Percentiles rank a stretch among this genome's conserved stretches.
Conservation (phyloP, 2,329 filamentous ascomycete genomes). For the Exophiala spinifera region DNA sequence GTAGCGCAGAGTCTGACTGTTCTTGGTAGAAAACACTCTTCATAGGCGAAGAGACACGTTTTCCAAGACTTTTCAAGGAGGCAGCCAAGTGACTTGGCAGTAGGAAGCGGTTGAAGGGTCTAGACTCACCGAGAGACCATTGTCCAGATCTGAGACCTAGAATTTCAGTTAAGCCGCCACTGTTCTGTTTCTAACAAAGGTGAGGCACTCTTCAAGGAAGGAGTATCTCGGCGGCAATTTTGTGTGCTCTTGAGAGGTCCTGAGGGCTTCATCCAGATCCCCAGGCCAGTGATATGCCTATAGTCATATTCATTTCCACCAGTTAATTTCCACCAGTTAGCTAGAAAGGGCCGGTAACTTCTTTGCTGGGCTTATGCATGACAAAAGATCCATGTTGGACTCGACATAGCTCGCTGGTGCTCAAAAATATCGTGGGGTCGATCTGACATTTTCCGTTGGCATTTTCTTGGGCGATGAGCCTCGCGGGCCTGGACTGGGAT, state of each 20-base stretch:
- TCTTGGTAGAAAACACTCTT: background rate
- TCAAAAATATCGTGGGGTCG: too few species aligned
- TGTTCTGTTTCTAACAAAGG: background rate
- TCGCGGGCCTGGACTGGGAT: too few species aligned
- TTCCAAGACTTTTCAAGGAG: conserved; percentile 1
- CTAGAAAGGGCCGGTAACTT: too few species aligned
- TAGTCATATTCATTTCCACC: too few species aligned
- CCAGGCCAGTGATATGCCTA: too few species aligned
- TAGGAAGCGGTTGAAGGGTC: background rate
- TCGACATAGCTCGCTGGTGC: too few species aligned
- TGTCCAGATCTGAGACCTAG: background rate
- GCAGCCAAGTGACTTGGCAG: conserved; percentile 1
- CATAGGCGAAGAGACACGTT: background rate
- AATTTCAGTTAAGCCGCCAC: background rate
- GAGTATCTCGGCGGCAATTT: background rate
- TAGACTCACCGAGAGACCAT: background rate
- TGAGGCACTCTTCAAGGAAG: background rate
- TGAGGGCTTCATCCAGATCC: background rate
- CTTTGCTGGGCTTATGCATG: too few species aligned
- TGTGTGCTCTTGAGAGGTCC: background rate
- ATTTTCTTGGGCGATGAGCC: too few species aligned
- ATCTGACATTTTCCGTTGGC: too few species aligned
- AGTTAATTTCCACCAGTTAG: too few species aligned
- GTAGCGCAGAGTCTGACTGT: background rate
- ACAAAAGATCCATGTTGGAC: too few species aligned